Conservation (phyloP, 2,329 filamentous ascomycete genomes). For the Triangularia setosa region DNA sequence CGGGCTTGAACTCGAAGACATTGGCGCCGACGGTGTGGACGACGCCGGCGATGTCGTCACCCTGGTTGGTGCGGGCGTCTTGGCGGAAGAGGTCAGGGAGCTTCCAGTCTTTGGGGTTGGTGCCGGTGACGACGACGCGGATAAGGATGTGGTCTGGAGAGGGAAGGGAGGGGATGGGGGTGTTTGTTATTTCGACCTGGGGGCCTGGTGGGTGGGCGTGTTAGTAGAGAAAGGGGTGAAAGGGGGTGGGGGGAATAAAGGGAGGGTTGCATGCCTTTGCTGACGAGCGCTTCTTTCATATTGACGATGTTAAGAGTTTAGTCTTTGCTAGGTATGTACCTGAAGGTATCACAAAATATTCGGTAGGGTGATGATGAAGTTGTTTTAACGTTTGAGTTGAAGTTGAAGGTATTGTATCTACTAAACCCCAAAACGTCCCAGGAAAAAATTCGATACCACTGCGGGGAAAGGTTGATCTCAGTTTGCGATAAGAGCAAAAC, state of each 20-base stretch:
- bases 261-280: slow-evolving; percentile 20
- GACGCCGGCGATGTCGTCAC: slow-evolving; percentile 53
- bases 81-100: slow-evolving; percentile 25
- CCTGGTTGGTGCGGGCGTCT: slow-evolving; percentile 37
- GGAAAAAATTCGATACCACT: not conserved
- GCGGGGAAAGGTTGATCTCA: not conserved
- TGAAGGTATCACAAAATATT: not conserved
- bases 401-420: not conserved
- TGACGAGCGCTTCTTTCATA: slow-evolving; percentile 33
- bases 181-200: slow-evolving; percentile 23
- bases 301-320: slow-evolving; percentile 8
- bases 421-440: not conserved
- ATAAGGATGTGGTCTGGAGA: slow-evolving; percentile 39
- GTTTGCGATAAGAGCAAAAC: too few relatives aligned
- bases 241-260: not conserved
- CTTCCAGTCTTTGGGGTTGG: slow-evolving; percentile 49
- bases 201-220: not conserved
- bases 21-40: slow-evolving; percentile 52
- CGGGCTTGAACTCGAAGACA: slow-evolving; percentile 54
- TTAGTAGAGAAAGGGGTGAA: too few relatives aligned
- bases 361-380: too few relatives aligned
- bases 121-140: slow-evolving; percentile 40
- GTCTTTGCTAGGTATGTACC: not conserved
- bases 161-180: slow-evolving; percentile 36
- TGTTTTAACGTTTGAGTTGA: too few relatives aligned